Conservation (phyloP, 2,329 filamentous ascomycete genomes). For the Coniochaeta hoffmannii region DNA sequence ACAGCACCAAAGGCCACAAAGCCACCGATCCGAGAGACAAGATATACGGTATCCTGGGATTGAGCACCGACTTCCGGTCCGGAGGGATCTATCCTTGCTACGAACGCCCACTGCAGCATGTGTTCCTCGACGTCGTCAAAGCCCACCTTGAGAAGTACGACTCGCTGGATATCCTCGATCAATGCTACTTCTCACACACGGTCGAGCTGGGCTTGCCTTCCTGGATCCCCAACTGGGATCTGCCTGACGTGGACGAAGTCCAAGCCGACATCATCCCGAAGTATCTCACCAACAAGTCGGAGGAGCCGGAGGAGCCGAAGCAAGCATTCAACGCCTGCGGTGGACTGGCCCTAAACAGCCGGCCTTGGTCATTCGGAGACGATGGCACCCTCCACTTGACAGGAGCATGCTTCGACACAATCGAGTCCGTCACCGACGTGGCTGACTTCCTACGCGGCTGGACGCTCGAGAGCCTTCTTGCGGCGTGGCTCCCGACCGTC, state of each 20-base stretch:
- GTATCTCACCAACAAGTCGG: not conserved
- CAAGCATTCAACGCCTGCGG: not conserved
- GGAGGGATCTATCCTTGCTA: not conserved
- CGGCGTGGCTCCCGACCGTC: not conserved
- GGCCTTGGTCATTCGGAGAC: not conserved
- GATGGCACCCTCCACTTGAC: not conserved
- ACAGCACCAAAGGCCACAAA: not conserved
- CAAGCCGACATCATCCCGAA: not conserved
- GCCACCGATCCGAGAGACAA: not conserved
- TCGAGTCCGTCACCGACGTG: not conserved
- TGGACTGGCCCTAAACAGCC: not conserved
- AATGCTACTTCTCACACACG: not conserved
- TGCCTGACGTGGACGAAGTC: not conserved
- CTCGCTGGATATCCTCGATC: not conserved
- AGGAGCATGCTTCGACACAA: not conserved
- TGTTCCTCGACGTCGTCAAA: slow-evolving; percentile 12
- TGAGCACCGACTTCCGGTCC: not conserved
- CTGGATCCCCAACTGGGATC: not conserved
- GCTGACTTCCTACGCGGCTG: not conserved
- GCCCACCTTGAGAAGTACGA: not conserved
- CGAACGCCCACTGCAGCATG: slow-evolving; percentile 9
- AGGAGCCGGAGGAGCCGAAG: not conserved
- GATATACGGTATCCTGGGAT: not conserved
- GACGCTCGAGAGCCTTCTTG: not conserved
- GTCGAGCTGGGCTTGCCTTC: not conserved